Base-by-base conservation (phyloP, 129 eudicot species). In the Escallonia rubra region DNA sequence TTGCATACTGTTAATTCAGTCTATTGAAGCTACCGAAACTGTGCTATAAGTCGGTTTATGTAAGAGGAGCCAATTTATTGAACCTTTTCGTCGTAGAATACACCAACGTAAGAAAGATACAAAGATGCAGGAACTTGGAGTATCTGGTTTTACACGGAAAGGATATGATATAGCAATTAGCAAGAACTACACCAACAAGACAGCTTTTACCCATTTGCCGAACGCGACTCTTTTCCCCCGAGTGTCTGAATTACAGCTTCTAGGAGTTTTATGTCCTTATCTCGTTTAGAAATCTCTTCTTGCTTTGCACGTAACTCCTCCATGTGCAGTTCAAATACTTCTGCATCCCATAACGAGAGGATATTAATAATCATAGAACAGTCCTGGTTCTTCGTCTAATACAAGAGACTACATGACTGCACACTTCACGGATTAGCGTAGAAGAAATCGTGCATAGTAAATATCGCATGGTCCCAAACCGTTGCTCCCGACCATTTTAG, bases 181-280 rank as follows among this genome's bases (percentile, higher is more conserved):
- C 48, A 63, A 57, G 14, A 47, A 8, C 8, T 51, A 53, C 41
- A 52, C 41, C 13, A 13, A 34, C n/a, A 1, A 45, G 9, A 38
- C 10, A 23, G 49, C 50, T 51, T 44, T 59, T 67, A 76, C 43
- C 61, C 61, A 44, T 54, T 62, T 40, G 62, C 55, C n/a, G 75
- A 66, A 63, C 68, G 65, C 9, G 88, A 73, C 3, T 72, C 81
- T 81, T 80, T 93, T 53, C 98, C 96, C 44, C 98, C 98, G 53
- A 93, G 95, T 54, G 98, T 93, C 80, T 84, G 91, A 78, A 93
- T 93, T 71, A 93, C 86, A 57, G 98, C 93, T 84, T 93, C 96
- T 49, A 93, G 76, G 54, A 93, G 92, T 58, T 93, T 93, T 15
- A 93, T 93, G 69, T 93, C 95, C 10, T 82, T 80, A 74, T 93